Conservation (phyloP, 2,329 filamentous ascomycete genomes). For the Penicillium sp. region DNA sequence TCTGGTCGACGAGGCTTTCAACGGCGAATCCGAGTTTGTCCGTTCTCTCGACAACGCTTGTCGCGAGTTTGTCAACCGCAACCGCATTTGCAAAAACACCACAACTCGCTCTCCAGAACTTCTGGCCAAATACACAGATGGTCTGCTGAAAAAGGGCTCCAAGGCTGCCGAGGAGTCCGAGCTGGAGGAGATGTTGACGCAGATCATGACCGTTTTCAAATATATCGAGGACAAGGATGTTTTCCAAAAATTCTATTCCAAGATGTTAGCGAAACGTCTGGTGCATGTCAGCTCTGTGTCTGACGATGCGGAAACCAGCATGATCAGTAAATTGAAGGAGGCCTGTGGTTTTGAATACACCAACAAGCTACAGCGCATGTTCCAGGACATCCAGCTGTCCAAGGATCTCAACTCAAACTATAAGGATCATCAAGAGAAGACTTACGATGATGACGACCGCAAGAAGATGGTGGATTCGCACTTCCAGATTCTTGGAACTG, state of each 20-base stretch:
- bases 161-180: conserved; percentile 94
- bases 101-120: conserved; percentile 94
- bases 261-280: conserved; percentile 91
- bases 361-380: conserved; percentile 99
- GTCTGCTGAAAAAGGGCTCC: conserved; percentile 84
- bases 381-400: conserved; percentile 98
- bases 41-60: conserved; percentile 95
- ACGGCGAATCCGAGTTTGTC: conserved; percentile 95
- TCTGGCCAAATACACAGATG: conserved; percentile 92
- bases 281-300: conserved; percentile 95
- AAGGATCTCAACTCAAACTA: conserved; percentile 94
- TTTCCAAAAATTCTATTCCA: conserved; percentile 99
- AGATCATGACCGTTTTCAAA: conserved; percentile 99
- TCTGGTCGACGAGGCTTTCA: conserved; percentile 89
- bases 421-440: conserved; percentile 72
- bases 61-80: conserved; percentile 96
- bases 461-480: conserved; percentile 79
- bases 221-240: conserved; percentile 99
- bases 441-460: conserved; percentile 65
- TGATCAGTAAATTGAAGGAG: conserved; percentile 99
- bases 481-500: conserved; percentile 92
- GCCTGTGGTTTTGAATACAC: conserved; percentile 99
- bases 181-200: conserved; percentile 81
- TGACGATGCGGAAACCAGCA: conserved; percentile 96
- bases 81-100: conserved; percentile 90